These are phyloP conservation scores for Mariannaea sp. DNA, from an alignment of 2,329 filamentous ascomycete genomes.

Conservation along the genomic window DNA sequence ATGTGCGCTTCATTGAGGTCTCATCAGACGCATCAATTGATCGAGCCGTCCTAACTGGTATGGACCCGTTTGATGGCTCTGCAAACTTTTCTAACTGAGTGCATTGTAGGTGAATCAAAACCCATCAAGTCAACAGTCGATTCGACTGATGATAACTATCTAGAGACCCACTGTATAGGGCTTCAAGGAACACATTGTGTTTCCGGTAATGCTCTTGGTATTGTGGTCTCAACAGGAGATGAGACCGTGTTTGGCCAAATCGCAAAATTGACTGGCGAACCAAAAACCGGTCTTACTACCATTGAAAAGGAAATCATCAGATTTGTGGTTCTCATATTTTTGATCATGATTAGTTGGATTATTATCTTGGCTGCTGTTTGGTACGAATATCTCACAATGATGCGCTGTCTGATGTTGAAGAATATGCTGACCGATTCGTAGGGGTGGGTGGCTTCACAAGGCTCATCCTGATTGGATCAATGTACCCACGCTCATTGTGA, in stretches of 20 bases:
- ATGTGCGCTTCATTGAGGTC: conserved; percentile 70
- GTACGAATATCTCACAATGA: conserved; percentile 45
- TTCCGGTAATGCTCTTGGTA: conserved; percentile 66
- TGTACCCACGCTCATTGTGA: conserved; percentile 72
- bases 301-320: conserved; percentile 74
- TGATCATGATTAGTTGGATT: conserved; percentile 69
- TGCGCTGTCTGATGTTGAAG: not conserved
- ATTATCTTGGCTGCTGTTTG: conserved; percentile 68
- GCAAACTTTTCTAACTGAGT: not conserved
- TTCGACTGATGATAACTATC: conserved; percentile 71
- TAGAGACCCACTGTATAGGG: conserved; percentile 77
- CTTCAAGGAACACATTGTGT: conserved; percentile 79
- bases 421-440: conserved; percentile 35
- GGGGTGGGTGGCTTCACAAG: conserved; percentile 71
- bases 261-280: conserved; percentile 71
- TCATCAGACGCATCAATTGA: conserved; percentile 75
- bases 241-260: conserved; percentile 77
- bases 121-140: conserved; percentile 67
- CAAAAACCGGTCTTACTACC: conserved; percentile 69
- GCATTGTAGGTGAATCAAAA: conserved; percentile 62
- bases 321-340: conserved; percentile 73
- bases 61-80: not conserved
- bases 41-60: conserved; percentile 66
- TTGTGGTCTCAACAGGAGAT: conserved; percentile 75
- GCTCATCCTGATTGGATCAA: conserved; percentile 72